Evolutionary conservation across 805 yeast genomes (phyloP).

Genomic region (Nakazawaea siamensis): DNA sequence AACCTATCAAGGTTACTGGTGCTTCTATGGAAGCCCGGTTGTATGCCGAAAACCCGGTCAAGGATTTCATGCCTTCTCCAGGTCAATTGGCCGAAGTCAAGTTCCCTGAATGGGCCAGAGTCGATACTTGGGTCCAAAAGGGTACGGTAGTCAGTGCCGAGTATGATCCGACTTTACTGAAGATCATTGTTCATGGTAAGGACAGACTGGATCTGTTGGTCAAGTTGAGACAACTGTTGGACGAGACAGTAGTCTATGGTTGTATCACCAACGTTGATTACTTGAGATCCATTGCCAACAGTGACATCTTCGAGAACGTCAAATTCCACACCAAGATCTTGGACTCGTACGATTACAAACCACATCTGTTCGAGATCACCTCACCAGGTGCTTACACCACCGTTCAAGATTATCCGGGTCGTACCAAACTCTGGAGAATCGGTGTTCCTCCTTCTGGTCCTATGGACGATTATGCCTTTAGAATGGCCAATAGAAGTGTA

Average conservation of each 20-base stretch:
- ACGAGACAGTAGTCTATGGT: constrained; percentile 84
- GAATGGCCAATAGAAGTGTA: constrained; percentile 83
- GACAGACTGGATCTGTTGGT: constrained; percentile 79
- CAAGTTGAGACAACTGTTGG: constrained; percentile 71
- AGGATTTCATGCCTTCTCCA: constrained; percentile 92
- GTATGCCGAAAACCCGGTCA: constrained; percentile 95
- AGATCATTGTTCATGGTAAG: constrained; percentile 89
- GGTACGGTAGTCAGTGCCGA: constrained; percentile 89
- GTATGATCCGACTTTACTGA: constrained; percentile 94
- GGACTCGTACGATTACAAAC: constrained; percentile 71
- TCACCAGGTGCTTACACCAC: constrained; percentile 94
- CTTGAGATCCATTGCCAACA: constrained; percentile 74
- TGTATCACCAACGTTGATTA: constrained; percentile 88
- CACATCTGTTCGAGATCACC: constrained; percentile 78
- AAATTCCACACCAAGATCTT: constrained; percentile 81
- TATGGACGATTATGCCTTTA: constrained; percentile 88
- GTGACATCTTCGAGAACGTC: constrained; percentile 77
- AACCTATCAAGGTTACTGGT: constrained; percentile 57
- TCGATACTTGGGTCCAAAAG: constrained; percentile 88
- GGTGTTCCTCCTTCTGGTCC: constrained; percentile 99
- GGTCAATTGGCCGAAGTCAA: constrained; percentile 82
- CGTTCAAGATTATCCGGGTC: constrained; percentile 92
- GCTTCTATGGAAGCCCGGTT: constrained; percentile 96
- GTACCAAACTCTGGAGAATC: constrained; percentile 77
- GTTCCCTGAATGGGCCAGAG: constrained; percentile 88